Evolutionary conservation across 1,139 yeast species (phyloP), one percentile per base, ranked within the genome.

Genomic region (Nakaseomyces delphensis): DNA sequence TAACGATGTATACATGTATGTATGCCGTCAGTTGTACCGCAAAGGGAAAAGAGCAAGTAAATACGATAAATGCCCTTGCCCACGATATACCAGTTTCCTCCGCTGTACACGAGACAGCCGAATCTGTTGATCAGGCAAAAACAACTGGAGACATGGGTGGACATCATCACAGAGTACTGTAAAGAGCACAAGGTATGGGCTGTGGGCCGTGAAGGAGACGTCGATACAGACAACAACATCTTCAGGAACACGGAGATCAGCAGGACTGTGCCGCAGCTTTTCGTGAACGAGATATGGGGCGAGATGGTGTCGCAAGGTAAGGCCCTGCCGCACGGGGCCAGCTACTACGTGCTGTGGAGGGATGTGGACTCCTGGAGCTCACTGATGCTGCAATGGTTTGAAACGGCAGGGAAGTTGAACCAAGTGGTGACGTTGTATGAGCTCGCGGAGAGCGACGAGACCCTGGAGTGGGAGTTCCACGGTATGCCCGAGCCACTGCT

Each of bases 101-200:
- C 98, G 0, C 76, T 91, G 53, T 91, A 81, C 65, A 91, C 97
- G 4, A 71, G 77, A 46, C 98, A 91, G 62, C 87, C 93, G 29
- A 91, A 91, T 55, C 74, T 78, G 37, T 78, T 85, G 15, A 81
- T 94, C 2, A 74, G 83, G 66, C 71, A 74, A 30, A 79, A 86
- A 18, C 98, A 91, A 56, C 60, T 74, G 20, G 61, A 64, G 15
- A 72, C 75, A 42, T 82, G 91, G 91, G 63, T 64, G 10, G 65
- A 71, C 46, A 69, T 71, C 58, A 71, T 72, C 39, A 60, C 82
- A 20, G 68, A 70, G 4, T 84, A 76, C 54, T 82, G 94, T 57
- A 71, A 74, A 51, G 68, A 64, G 47, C 67, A 77, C 52, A 69
- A 69, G 44, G 68, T 78, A 13, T 78, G 78, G 76, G 63, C 67